Evolutionary conservation across 2,329 filamentous ascomycete genomes (phyloP), one percentile per base, ranked within the genome.

Genomic region (Malbranchea cinnamomea): DNA sequence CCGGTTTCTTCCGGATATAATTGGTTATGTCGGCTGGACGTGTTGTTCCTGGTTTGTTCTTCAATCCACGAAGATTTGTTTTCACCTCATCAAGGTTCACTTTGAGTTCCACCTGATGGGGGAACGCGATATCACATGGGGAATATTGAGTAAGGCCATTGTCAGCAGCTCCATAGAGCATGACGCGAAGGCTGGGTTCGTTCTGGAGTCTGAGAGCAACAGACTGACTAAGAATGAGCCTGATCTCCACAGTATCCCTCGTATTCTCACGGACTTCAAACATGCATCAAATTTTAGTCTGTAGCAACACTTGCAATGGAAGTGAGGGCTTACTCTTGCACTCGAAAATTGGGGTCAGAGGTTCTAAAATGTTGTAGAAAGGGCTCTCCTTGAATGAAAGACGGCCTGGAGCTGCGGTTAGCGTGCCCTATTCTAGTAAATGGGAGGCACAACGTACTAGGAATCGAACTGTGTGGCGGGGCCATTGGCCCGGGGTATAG

Each of bases 11-110:
- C 17, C 81, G 69, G 26, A 95, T 62, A 36, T 72, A 67, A 40
- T 69, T 63, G 5, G 89, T 98, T 37, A 98, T 78, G 55, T 98
- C 89, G 26, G 82, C 84, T 5, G 89, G 89, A 45, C 83, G 75
- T 23, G 89, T 98, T 25, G 89, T 91, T 13, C 89, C 89, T 5
- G 87, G 82, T 53, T 89, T 92, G 53, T 93, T 94, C 57, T 98
- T 98, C 37, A 98, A 57, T 4, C 89, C 89, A 42, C 89, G 79
- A 41, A 92, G 67, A 50, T 95, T 98, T n/a, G 79, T 78, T 53
- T 87, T 89, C 41, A 94, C 68, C 34, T 94, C 83, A 19, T 78
- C 78, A 6, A 74, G 68, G 44, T 98, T 98, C 33, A 93, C 72
- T 49, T 84, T 87, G 34, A 98, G 67, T 50, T 98, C 89, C 18